Evolutionary conservation across 306 rosid genomes (phyloP).

Genomic region (Betula pendula): DNA sequence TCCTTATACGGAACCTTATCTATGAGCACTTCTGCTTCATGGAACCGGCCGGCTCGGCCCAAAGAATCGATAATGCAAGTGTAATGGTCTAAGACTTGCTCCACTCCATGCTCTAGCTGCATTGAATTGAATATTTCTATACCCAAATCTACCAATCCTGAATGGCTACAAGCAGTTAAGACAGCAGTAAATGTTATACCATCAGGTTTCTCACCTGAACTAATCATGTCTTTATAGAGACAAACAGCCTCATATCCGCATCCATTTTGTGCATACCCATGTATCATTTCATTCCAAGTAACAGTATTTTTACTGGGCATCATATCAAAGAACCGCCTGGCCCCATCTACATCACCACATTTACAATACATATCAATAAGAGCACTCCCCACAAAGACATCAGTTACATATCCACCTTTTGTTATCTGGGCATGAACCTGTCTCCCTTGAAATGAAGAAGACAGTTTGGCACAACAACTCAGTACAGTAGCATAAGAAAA

Average conservation of each 20-base stretch:
- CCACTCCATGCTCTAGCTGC: constrained; percentile 46
- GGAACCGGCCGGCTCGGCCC: constrained; percentile 67
- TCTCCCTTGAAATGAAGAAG: constrained; percentile 64
- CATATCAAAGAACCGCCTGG: constrained; percentile 44
- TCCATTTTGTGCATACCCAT: constrained; percentile 81
- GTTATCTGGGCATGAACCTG: constrained; percentile 63
- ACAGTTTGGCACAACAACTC: constrained; percentile 66
- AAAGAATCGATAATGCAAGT: constrained; percentile 75
- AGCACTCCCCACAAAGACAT: constrained; percentile 72
- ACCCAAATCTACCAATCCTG: constrained; percentile 70
- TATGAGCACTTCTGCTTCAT: constrained; percentile 61
- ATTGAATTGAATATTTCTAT: constrained; percentile 65
- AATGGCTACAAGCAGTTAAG: constrained; percentile 81
- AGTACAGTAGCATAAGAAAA: constrained; percentile 63
- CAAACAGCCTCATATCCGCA: constrained; percentile 59
- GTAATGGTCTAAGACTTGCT: constrained; percentile 63
- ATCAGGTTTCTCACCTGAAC: constrained; percentile 58
- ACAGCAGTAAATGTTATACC: constrained; percentile 61
- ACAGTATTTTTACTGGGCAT: constrained; percentile 60
- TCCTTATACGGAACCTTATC: constrained; percentile 64
- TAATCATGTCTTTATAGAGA: constrained; percentile 62
- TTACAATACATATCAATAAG: constrained; percentile 73
- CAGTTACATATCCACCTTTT: constrained; percentile 58
- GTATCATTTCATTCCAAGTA: constrained; percentile 83
- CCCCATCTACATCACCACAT: constrained; percentile 63